Evolutionary conservation across 1,284 basidiomycete genomes (phyloP).

Genomic region (Ustilago sp.): DNA sequence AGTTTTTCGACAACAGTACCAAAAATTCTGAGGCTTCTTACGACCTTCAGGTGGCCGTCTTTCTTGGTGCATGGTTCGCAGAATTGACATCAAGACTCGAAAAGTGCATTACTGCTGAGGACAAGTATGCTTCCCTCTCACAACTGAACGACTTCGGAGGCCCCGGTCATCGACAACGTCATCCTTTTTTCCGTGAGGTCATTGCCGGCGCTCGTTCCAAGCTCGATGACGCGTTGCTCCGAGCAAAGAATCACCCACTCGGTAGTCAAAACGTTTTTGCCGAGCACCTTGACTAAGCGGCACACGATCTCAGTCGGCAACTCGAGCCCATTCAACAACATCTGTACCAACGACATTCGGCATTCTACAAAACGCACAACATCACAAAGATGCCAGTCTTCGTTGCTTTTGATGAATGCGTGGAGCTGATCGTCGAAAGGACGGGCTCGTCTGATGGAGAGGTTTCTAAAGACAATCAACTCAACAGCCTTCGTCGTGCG

Average conservation of each 20-base stretch:
- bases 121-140: background rate
- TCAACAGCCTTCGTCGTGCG: slow-evolving; percentile 15
- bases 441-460: background rate
- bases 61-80: background rate
- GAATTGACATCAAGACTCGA: background rate
- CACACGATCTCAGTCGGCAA: background rate
- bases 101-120: background rate
- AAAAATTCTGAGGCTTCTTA: background rate
- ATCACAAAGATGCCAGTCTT: slow-evolving; percentile 2
- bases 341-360: background rate
- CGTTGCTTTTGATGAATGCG: slow-evolving; percentile 34
- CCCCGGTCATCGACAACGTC: background rate
- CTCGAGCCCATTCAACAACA: background rate
- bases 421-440: slow-evolving; percentile 10
- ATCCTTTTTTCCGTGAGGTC: background rate
- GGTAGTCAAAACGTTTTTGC: background rate
- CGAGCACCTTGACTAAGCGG: background rate
- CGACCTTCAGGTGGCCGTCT: slow-evolving; percentile 14
- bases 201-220: background rate
- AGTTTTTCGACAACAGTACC: slow-evolving; percentile 3
- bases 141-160: slow-evolving; percentile 1
- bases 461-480: too few species aligned
- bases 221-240: background rate
- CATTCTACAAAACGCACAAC: background rate
- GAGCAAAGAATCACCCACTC: background rate